These are phyloP conservation scores for Cladosporium halotolerans DNA, from an alignment of 2,329 filamentous ascomycete species.

Conservation along the genomic window DNA sequence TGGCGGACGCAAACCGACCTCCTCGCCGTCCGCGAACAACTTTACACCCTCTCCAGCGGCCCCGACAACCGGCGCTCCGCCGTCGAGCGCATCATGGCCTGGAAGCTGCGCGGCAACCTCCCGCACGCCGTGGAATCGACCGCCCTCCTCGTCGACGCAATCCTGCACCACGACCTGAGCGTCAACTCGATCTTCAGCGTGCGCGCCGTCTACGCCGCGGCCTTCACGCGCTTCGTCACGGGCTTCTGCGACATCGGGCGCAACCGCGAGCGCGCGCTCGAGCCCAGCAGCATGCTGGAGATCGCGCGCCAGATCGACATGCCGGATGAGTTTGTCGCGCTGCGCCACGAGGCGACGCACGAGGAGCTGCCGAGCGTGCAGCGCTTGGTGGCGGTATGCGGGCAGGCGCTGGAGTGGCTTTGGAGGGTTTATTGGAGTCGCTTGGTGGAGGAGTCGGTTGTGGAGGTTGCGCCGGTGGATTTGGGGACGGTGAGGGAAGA, in stretches of 20 bases:
- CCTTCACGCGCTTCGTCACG: constrained; percentile 66
- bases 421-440: constrained; percentile 80
- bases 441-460: constrained; percentile 33
- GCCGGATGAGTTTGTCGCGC: constrained; percentile 76
- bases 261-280: constrained; percentile 54
- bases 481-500: constrained; percentile 30
- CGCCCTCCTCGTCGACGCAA: constrained; percentile 63
- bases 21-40: constrained; percentile 56
- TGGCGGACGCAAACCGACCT: constrained; percentile 65
- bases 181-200: constrained; percentile 52
- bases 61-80: constrained; percentile 30
- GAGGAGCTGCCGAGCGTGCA: constrained; percentile 74
- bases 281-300: constrained; percentile 61
- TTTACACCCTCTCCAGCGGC: constrained; percentile 47
- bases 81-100: constrained; percentile 37
- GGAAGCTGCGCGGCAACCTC: constrained; percentile 67
- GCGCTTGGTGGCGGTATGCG: constrained; percentile 63
- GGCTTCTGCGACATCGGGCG: constrained; percentile 70
- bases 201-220: constrained; percentile 64
- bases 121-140: constrained; percentile 77
- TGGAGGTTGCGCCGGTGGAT: constrained; percentile 21
- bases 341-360: constrained; percentile 85
- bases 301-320: constrained; percentile 62
- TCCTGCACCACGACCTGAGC: constrained; percentile 54
- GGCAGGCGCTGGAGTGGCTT: constrained; percentile 72